Conservation (phyloP, 2,329 filamentous ascomycete species). For the Colletotrichum magnum region DNA sequence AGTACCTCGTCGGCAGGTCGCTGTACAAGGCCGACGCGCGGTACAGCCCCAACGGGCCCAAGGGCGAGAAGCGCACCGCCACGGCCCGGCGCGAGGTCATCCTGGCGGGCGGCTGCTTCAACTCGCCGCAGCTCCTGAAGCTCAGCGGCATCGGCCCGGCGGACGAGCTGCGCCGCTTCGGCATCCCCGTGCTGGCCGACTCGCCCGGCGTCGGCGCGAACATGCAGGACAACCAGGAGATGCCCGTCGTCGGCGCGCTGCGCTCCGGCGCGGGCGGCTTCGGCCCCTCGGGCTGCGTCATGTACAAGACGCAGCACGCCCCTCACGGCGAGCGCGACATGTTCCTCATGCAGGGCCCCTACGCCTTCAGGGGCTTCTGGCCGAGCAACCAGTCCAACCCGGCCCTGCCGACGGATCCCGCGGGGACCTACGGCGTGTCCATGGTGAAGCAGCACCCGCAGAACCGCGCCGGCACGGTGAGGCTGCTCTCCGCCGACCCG, state of each 20-base stretch:
- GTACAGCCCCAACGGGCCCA: slow-evolving; percentile 42
- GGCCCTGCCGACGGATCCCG: slow-evolving; percentile 47
- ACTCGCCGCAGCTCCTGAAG: slow-evolving; percentile 66
- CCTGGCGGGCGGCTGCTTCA: slow-evolving; percentile 63
- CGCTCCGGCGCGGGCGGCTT: slow-evolving; percentile 40
- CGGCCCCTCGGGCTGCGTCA: slow-evolving; percentile 48
- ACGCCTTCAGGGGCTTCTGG: slow-evolving; percentile 69
- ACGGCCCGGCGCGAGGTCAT: slow-evolving; percentile 61
- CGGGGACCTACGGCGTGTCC: slow-evolving; percentile 57
- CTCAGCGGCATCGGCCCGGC: slow-evolving; percentile 64
- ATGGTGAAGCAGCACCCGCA: slow-evolving; percentile 59
- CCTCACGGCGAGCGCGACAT: slow-evolving; percentile 63
- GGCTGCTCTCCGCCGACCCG: slow-evolving; percentile 71
- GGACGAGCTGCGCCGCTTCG: slow-evolving; percentile 56
- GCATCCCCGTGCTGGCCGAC: slow-evolving; percentile 60
- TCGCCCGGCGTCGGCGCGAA: slow-evolving; percentile 65
- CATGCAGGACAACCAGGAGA: slow-evolving; percentile 61
- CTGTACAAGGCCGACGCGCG: slow-evolving; percentile 42
- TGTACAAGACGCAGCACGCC: slow-evolving; percentile 42
- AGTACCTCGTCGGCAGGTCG: slow-evolving; percentile 42
- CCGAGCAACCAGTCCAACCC: slow-evolving; percentile 60
- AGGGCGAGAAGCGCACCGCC: slow-evolving; percentile 40
- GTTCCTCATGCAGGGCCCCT: slow-evolving; percentile 67
- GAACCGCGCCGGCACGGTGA: slow-evolving; percentile 75
- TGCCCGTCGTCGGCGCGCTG: slow-evolving; percentile 48